These are phyloP conservation scores for Petunia hybrid DNA, from an alignment of 305 asterid species.

Conservation along the genomic window DNA sequence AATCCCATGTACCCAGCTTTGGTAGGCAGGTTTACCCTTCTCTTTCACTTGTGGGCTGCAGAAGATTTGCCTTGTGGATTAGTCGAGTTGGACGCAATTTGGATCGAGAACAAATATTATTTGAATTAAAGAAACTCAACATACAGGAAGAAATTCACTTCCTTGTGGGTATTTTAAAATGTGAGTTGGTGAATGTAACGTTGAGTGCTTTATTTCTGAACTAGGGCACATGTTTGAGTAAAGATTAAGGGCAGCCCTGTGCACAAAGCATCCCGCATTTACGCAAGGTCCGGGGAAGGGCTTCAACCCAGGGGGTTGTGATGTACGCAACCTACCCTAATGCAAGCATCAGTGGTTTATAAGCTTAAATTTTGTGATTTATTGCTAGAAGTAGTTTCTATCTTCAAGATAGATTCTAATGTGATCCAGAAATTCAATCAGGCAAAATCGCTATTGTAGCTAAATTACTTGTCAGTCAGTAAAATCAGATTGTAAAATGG, in stretches of 20 bases:
- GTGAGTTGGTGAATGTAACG: not conserved
- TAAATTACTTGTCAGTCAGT: not conserved
- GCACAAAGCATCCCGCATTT: no score
- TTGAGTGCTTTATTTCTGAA: not conserved
- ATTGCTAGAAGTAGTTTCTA: constrained; percentile 2
- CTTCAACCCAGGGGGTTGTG: no score
- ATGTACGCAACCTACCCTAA: no score
- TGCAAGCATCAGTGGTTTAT: no score
- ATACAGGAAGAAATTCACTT: not conserved
- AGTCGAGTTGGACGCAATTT: not conserved
- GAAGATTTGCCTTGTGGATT: not conserved
- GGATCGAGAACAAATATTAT: not conserved
- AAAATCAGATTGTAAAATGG: not conserved
- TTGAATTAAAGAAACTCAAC: not conserved
- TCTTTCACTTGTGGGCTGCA: not conserved
- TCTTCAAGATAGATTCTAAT: constrained; percentile 5
- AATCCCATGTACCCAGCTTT: not conserved
- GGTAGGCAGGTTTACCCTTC: not conserved
- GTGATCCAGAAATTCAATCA: not conserved
- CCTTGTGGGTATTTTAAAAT: not conserved
- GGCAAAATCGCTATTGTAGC: not conserved
- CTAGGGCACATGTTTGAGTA: not conserved
- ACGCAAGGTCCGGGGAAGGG: no score
- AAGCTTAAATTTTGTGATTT: not conserved
- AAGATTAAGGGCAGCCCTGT: not conserved